These are phyloP conservation scores for Ceratocystis cubensis DNA, from an alignment of 2,329 filamentous ascomycete genomes.

Conservation along the genomic window DNA sequence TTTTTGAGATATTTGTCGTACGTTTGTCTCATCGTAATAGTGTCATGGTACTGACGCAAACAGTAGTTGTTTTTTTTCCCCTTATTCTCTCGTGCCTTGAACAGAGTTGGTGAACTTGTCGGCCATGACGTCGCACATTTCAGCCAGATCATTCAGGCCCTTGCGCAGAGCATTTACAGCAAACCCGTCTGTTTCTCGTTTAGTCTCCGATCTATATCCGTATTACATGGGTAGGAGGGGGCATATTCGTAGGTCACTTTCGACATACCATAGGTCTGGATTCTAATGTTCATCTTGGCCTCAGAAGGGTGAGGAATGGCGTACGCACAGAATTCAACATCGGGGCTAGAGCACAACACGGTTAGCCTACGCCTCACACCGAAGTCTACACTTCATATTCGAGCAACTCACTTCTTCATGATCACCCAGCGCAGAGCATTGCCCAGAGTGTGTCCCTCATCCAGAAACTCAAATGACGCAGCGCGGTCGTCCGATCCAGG, in stretches of 20 bases:
- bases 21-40: neutral
- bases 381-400: constrained; percentile 8
- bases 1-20: constrained; percentile 8
- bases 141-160: constrained; percentile 75
- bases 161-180: constrained; percentile 82
- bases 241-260: neutral
- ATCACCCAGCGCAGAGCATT: constrained; percentile 91
- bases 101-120: constrained; percentile 65
- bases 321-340: constrained; percentile 97
- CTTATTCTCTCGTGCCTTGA: constrained; percentile 36
- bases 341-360: constrained; percentile 46
- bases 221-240: neutral
- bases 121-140: constrained; percentile 85
- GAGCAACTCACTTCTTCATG: constrained; percentile 77
- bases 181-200: constrained; percentile 48
- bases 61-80: neutral
- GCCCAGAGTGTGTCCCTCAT: constrained; percentile 89
- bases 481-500: constrained; percentile 76
- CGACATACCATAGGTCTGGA: constrained; percentile 82
- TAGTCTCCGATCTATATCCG: constrained; percentile 15
- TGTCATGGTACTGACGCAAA: neutral
- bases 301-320: constrained; percentile 95
- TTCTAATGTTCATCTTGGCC: constrained; percentile 89
- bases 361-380: neutral
- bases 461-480: constrained; percentile 86